These are phyloP conservation scores for Endotrypanum monterogeii DNA, from an alignment of 208 protist species.

Conservation along the genomic window DNA sequence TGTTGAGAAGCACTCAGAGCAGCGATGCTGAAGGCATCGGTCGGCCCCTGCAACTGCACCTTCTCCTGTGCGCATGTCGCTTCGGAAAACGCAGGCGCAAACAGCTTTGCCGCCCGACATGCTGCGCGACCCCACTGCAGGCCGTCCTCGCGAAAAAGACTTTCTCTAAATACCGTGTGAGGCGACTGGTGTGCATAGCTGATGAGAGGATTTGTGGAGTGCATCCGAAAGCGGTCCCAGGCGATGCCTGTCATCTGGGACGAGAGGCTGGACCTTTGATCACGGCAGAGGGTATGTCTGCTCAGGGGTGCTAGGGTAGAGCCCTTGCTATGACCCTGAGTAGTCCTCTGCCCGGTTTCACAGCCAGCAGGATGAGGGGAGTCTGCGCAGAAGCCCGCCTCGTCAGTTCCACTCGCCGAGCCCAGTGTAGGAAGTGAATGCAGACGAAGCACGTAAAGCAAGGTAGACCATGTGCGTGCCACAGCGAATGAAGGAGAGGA, in stretches of 20 bases:
- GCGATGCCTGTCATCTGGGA: conserved; percentile 8
- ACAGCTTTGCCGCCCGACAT: background rate
- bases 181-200: background rate
- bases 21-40: background rate
- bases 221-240: conserved; percentile 17
- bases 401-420: background rate
- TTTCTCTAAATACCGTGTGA: background rate
- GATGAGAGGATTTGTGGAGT: background rate
- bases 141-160: conserved; percentile 20
- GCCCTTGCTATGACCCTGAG: background rate
- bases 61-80: background rate
- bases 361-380: background rate
- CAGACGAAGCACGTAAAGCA: conserved; percentile 8
- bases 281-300: background rate
- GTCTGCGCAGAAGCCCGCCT: background rate
- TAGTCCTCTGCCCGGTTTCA: background rate
- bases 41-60: background rate
- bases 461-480: conserved; percentile 8
- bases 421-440: conserved; percentile 3
- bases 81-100: background rate
- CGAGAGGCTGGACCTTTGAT: background rate
- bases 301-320: background rate
- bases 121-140: conserved; percentile 14
- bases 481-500: background rate
- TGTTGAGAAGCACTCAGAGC: conserved; percentile 2